Percentiles rank a stretch among this genome's conserved stretches.
These are phyloP conservation scores for Sesbania bispinosa DNA, from an alignment of 306 rosid species.

Conservation along the genomic window DNA sequence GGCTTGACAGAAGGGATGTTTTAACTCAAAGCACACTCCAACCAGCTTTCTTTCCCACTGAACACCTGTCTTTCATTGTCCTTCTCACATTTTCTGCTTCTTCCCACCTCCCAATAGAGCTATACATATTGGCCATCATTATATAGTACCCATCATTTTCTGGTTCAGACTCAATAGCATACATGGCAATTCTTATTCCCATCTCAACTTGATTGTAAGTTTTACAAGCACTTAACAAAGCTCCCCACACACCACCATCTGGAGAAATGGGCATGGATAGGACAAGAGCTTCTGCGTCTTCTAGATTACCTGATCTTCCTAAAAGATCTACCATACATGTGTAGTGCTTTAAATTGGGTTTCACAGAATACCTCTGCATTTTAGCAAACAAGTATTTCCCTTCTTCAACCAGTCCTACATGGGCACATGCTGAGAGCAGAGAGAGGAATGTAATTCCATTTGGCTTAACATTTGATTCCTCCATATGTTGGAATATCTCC, in stretches of 20 bases:
- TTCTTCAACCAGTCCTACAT: conserved; percentile 67
- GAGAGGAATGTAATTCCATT: conserved; percentile 64
- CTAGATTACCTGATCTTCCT: conserved; percentile 63
- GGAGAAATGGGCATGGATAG: conserved; percentile 75
- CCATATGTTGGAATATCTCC: conserved; percentile 59
- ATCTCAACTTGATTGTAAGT: conserved; percentile 55
- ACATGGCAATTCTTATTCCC: conserved; percentile 61
- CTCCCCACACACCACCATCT: conserved; percentile 74
- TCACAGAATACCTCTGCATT: conserved; percentile 48
- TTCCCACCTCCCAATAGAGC: conserved; percentile 75
- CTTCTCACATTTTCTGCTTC: conserved; percentile 64
- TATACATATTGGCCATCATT: conserved; percentile 62
- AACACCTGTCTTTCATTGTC: conserved; percentile 51
- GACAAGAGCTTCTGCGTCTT: conserved; percentile 67
- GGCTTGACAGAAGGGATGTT: background rate
- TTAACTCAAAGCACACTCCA: conserved; percentile 50
- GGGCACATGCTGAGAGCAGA: conserved; percentile 72
- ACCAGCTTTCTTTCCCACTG: conserved; percentile 56
- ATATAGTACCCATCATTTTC: conserved; percentile 70
- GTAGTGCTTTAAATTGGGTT: conserved; percentile 72
- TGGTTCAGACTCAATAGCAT: conserved; percentile 67
- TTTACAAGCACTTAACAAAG: conserved; percentile 72
- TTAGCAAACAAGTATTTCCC: conserved; percentile 52
- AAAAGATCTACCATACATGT: conserved; percentile 86
- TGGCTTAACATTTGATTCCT: conserved; percentile 57